Base-by-base conservation (phyloP, 352 stramenopile genomes). In the Aphanomyces astaci region DNA sequence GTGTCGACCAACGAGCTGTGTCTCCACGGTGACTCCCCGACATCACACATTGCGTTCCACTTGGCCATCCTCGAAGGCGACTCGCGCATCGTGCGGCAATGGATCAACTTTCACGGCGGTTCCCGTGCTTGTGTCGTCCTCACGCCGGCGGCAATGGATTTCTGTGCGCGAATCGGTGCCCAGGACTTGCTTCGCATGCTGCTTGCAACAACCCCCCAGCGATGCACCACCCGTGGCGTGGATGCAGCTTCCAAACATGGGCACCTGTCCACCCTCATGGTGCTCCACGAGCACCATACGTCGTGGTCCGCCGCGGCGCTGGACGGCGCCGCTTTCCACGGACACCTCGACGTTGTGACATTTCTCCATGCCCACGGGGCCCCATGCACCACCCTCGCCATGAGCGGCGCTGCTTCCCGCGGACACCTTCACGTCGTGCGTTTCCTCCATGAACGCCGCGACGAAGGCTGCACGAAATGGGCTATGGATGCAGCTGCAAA, bases 391-490 rank as follows among this genome's bases (percentile, higher is more conserved):
- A 62, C 53, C 4, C 53, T 62, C 5, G 53, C 53, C 28, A 43
- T 62, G 53, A 46, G 53, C n/a, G 53, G 53, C n/a, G 53, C 53
- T 2, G 53, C 53, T 11, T 27, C 53, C 11, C 32, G 36, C 2
- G 53, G 53, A 10, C 53, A 62, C n/a, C 31, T 62, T 17, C 19
- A 43, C 10, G 31, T 62, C 17, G 30, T 62, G 3, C 28, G 22
- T 3, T 62, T 45, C 46, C 31, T 62, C 28, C 53, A 62, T 46
- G 53, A 7, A 11, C 7, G 24, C 24, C 53, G 53, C 1, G 11
- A 46, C 11, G 53, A 62, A 46, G 53, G 53, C 4, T 62, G 53
- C 53, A 62, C 53, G 27, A 19, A 27, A 4, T 62, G 53, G 53
- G 53, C 53, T 4, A 43, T 62, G 30, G n/a, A 9, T 27, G 53